Percentiles rank a stretch among this genome's conserved stretches.
These are phyloP conservation scores for Aquilaria malaccensis DNA, from an alignment of 345 rosid genomes.

Conservation along the genomic window DNA sequence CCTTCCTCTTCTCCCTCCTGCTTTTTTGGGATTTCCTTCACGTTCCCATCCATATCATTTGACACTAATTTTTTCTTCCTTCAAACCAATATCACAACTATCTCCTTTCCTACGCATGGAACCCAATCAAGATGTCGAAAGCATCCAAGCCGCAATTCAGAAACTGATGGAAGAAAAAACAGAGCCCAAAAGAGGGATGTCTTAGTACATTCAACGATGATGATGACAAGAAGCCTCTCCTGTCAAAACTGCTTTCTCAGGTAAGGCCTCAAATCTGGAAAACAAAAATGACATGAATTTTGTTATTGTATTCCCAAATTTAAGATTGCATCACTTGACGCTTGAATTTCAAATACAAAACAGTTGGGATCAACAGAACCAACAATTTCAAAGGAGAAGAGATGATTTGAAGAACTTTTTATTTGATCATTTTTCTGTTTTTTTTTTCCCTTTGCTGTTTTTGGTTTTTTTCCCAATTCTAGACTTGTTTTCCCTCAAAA, in stretches of 20 bases:
- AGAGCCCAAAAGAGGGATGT: constrained; percentile 25
- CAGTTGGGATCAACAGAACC: constrained; percentile 6
- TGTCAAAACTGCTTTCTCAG: constrained; percentile 56
- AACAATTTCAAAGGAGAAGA: not conserved
- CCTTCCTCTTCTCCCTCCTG: too few species aligned
- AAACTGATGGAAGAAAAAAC: constrained; percentile 35
- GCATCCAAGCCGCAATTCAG: constrained; percentile 38
- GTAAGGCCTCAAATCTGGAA: constrained; percentile 18
- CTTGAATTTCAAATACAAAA: not conserved
- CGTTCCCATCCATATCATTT: not conserved
- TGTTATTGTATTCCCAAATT: not conserved
- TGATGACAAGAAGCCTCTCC: constrained; percentile 39
- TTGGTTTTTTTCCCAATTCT: too few species aligned
- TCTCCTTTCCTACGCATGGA: constrained; percentile 21
- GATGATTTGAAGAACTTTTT: not conserved
- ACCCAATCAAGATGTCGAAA: constrained; percentile 32
- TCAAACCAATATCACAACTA: not conserved
- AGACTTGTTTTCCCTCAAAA: too few species aligned
- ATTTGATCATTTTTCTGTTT: too few species aligned
- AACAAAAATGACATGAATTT: too few species aligned
- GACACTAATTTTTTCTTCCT: too few species aligned
- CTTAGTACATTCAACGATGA: constrained; percentile 22
- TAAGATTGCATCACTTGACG: not conserved
- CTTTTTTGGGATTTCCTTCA: not conserved
- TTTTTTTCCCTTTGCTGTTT: too few species aligned